Evolutionary conservation across 2,329 filamentous ascomycete species (phyloP).

Genomic region (Septoria linicola): DNA sequence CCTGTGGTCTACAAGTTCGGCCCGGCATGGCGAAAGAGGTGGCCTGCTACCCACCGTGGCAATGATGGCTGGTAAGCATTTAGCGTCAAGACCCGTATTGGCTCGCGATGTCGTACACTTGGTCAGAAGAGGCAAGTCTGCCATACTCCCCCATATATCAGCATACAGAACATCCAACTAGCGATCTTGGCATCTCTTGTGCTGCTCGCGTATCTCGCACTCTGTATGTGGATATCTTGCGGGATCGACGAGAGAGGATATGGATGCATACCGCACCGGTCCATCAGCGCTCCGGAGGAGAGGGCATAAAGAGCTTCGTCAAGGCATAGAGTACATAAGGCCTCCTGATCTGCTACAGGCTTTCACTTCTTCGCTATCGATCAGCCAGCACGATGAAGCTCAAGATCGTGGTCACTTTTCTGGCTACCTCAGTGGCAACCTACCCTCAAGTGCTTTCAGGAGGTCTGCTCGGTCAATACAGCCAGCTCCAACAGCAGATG

Average conservation of each 20-base stretch:
- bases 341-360: too few relatives aligned
- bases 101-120: not conserved
- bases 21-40: conserved; percentile 25
- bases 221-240: too few relatives aligned
- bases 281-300: too few relatives aligned
- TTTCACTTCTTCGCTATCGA: too few relatives aligned
- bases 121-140: not conserved
- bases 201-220: too few relatives aligned
- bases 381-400: not conserved
- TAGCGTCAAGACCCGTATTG: not conserved
- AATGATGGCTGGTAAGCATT: conserved; percentile 13
- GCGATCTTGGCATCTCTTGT: too few relatives aligned
- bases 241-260: too few relatives aligned
- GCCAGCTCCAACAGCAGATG: not conserved
- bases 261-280: too few relatives aligned
- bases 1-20: conserved; percentile 32
- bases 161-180: too few relatives aligned
- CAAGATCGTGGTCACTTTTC: not conserved
- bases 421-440: not conserved
- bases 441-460: not conserved
- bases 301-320: too few relatives aligned
- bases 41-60: conserved; percentile 23
- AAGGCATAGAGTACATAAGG: too few relatives aligned
- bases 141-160: too few relatives aligned
- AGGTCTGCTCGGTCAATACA: not conserved